A percentile compares a stretch with the other conserved stretches of the same genome.
Evolutionary conservation across 2,329 filamentous ascomycete genomes (phyloP).

Genomic region (Teratosphaeria gauchensis): DNA sequence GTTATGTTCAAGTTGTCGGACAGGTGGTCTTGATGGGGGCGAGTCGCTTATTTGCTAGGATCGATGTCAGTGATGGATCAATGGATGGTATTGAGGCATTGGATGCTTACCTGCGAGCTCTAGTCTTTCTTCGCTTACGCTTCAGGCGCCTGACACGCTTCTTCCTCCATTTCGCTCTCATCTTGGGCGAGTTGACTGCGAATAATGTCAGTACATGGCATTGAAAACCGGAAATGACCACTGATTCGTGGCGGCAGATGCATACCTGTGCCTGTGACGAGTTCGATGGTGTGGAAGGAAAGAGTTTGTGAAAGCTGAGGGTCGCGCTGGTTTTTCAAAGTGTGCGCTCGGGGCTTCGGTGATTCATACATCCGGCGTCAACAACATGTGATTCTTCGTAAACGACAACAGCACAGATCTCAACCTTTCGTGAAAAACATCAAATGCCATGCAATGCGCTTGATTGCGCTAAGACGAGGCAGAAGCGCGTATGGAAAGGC

Average conservation of each 20-base stretch:
- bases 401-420: no score
- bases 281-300: slow-evolving; percentile 4
- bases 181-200: slow-evolving; percentile 38
- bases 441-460: no score
- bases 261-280: slow-evolving; percentile 8
- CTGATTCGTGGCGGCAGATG: not conserved
- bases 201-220: not conserved
- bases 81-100: not conserved
- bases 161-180: slow-evolving; percentile 99
- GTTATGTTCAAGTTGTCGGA: slow-evolving; percentile 8
- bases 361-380: no score
- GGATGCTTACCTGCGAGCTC: slow-evolving; percentile 77
- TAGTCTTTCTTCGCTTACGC: slow-evolving; percentile 99
- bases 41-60: slow-evolving; percentile 39
- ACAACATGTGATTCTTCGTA: no score
- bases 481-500: no score
- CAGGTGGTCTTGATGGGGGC: slow-evolving; percentile 20
- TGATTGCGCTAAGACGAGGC: no score
- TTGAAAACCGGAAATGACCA: not conserved
- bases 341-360: no score
- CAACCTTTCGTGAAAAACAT: no score
- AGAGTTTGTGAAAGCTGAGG: no score
- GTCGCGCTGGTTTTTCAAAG: no score
- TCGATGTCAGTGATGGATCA: slow-evolving; percentile 6
- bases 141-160: slow-evolving; percentile 99